Evolutionary conservation across 192 early-diverging fungal genomes (phyloP).

Genomic region (Gryganskiella cystojenkinii): DNA sequence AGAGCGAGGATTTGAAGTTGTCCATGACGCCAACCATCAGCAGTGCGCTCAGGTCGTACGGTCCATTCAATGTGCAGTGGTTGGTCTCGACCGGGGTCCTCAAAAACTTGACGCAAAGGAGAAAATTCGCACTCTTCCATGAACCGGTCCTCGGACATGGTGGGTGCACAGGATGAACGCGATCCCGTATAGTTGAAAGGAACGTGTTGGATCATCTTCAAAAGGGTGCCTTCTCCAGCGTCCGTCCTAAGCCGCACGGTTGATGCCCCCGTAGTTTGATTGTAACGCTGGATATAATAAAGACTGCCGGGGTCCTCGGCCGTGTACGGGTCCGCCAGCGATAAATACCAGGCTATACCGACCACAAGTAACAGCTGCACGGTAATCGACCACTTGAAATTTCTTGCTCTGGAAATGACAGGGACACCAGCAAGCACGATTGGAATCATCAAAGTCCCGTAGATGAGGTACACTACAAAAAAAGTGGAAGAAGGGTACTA

Average conservation of each 20-base stretch:
- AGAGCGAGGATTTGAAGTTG: conserved; percentile 14
- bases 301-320: conserved; percentile 8
- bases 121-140: conserved; percentile 10
- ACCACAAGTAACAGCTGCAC: conserved; percentile 11
- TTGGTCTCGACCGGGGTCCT: conserved; percentile 18
- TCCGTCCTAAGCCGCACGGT: conserved; percentile 7
- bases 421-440: conserved; percentile 19
- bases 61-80: conserved; percentile 25
- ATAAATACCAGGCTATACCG: conserved; percentile 5
- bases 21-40: conserved; percentile 29
- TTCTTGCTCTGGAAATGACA: conserved; percentile 26
- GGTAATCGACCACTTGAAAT: conserved; percentile 21
- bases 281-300: conserved; percentile 32
- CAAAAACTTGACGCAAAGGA: conserved; percentile 39
- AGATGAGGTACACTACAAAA: conserved; percentile 31
- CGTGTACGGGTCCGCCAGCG: conserved; percentile 16
- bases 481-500: not conserved
- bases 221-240: conserved; percentile 6
- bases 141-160: not conserved
- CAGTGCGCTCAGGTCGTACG: not conserved
- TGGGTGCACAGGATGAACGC: not conserved
- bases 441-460: conserved; percentile 29
- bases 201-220: conserved; percentile 18
- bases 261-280: conserved; percentile 27
- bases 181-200: not conserved